Conservation (phyloP, 257 asterid species). For the Agastache rugosa region DNA sequence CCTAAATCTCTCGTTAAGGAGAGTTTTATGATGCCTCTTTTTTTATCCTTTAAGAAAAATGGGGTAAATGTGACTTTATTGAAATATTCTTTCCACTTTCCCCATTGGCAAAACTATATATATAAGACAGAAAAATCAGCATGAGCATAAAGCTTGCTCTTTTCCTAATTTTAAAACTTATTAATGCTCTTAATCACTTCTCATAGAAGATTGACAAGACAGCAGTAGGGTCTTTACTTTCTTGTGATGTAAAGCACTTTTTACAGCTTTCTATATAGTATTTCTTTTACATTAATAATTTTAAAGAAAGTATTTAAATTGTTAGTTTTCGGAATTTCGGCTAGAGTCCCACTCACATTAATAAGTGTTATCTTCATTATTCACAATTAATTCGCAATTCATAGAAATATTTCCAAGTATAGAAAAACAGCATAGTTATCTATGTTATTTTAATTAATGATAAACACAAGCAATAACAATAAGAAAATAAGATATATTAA, state of each 20-base stretch:
- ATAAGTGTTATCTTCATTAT: constrained; percentile 18
- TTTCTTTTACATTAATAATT: constrained; percentile 32
- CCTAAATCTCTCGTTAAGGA: too few species aligned
- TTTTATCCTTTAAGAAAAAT: neutral
- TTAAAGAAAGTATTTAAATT: constrained; percentile 11
- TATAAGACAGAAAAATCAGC: constrained; percentile 39
- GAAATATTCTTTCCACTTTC: constrained; percentile 31
- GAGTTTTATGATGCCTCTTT: too few species aligned
- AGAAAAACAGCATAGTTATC: constrained; percentile 27
- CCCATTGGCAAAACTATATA: constrained; percentile 34
- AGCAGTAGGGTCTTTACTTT: constrained; percentile 53
- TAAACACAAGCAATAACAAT: constrained; percentile 18
- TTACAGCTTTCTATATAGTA: constrained; percentile 24
- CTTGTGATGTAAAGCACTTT: constrained; percentile 44
- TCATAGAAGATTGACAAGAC: constrained; percentile 52
- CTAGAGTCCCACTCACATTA: constrained; percentile 36
- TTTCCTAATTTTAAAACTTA: constrained; percentile 26
- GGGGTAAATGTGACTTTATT: constrained; percentile 6
- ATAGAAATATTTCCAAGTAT: constrained; percentile 35
- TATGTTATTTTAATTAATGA: neutral
- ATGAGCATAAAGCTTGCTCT: constrained; percentile 34
- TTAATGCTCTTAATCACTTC: constrained; percentile 39
- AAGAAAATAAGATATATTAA: too few species aligned
- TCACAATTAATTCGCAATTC: constrained; percentile 15
- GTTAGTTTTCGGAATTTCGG: neutral